phyloP scores from a whole-genome alignment of 768 basidiomycete genomes.

The Rhodotorula graminis region DNA sequence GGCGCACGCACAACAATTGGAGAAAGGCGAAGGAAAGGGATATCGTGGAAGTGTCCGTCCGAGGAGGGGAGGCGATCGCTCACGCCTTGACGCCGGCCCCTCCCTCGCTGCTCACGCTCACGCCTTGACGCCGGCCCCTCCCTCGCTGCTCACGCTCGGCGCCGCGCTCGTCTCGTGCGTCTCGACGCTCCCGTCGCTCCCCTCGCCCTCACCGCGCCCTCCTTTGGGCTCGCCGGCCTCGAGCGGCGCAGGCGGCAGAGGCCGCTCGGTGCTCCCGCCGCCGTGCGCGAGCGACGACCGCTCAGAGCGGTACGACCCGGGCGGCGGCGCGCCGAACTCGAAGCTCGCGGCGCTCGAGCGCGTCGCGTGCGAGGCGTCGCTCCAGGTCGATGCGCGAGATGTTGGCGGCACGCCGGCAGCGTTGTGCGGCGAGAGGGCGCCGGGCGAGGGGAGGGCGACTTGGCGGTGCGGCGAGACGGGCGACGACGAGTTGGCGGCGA shows the following conservation, averaged over 20 bases:
- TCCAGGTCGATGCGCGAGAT: constrained; percentile 10
- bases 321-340: constrained; percentile 4
- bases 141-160: constrained; percentile 14
- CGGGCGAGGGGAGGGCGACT: neutral
- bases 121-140: neutral
- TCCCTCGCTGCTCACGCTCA: neutral
- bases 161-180: constrained; percentile 9
- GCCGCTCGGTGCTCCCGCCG: neutral
- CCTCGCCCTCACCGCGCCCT: neutral
- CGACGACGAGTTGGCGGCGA: neutral
- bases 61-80: neutral
- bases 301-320: neutral
- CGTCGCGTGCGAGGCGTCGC: neutral
- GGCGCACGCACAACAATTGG: no score
- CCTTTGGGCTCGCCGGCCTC: neutral
- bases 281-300: neutral
- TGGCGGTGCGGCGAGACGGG: neutral
- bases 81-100: neutral
- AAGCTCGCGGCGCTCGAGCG: constrained; percentile 12
- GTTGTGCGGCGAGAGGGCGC: neutral
- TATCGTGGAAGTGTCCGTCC: neutral
- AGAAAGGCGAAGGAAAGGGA: no score
- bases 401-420: neutral
- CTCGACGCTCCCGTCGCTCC: constrained; percentile 3
- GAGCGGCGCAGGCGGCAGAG: neutral